These are phyloP conservation scores for Paraconiothyrium sp. DNA, from an alignment of 2,329 filamentous ascomycete genomes.

Conservation along the genomic window DNA sequence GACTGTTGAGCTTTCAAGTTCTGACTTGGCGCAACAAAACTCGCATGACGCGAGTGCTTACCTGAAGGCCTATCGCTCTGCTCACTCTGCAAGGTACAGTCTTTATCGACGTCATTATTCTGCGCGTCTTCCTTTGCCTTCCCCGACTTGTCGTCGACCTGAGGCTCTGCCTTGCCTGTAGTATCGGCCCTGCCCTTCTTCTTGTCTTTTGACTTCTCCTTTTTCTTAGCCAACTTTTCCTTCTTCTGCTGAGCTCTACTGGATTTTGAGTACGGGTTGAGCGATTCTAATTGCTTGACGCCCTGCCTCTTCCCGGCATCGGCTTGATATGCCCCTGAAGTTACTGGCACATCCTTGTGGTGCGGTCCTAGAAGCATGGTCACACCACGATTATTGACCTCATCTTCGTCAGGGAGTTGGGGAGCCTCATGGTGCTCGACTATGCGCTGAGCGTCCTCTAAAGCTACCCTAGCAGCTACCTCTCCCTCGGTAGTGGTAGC, in stretches of 20 bases:
- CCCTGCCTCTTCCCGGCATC: conserved; percentile 32
- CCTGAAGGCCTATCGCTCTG: conserved; percentile 14
- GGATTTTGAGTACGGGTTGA: conserved; percentile 40
- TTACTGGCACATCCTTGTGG: background rate
- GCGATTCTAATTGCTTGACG: conserved; percentile 39
- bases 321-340: conserved; percentile 4
- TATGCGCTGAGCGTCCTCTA: background rate
- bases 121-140: background rate
- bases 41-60: conserved; percentile 16
- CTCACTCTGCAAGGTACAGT: background rate
- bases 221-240: conserved; percentile 49
- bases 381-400: background rate
- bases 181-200: conserved; percentile 27
- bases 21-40: conserved; percentile 26
- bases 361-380: background rate
- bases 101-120: background rate
- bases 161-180: conserved; percentile 12
- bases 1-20: conserved; percentile 22
- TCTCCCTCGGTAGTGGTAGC: background rate
- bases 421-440: background rate
- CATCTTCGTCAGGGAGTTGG: background rate
- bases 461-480: background rate
- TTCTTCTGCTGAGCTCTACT: conserved; percentile 42
- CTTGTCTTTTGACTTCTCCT: conserved; percentile 41
- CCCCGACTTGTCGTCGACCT: background rate